These are phyloP conservation scores for Didymella exigua DNA, from an alignment of 2,329 filamentous ascomycete species.

Conservation along the genomic window DNA sequence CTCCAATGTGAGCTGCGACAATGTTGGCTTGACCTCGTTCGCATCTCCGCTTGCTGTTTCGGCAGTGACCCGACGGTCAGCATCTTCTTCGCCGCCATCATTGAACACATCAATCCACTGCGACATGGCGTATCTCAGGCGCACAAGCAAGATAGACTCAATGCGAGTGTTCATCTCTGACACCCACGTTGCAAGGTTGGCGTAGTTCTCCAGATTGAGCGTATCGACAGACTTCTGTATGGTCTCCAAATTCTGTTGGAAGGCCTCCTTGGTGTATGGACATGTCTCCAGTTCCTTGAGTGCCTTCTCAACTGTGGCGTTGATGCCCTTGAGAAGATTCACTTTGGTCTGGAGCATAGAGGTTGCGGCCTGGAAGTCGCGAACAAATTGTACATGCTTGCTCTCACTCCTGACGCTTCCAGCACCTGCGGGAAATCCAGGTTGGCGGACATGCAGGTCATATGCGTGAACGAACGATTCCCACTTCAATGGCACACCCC, in stretches of 20 bases:
- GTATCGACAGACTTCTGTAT: slow-evolving; percentile 95
- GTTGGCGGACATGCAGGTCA: slow-evolving; percentile 79
- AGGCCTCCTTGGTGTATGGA: slow-evolving; percentile 77
- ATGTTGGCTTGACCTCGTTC: slow-evolving; percentile 58
- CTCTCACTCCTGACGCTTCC: slow-evolving; percentile 71
- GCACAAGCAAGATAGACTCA: slow-evolving; percentile 76
- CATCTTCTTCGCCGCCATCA: slow-evolving; percentile 42
- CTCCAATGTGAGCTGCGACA: slow-evolving; percentile 81
- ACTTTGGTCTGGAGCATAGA: slow-evolving; percentile 90
- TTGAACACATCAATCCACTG: slow-evolving; percentile 89
- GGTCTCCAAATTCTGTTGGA: slow-evolving; percentile 78
- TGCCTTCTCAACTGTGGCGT: slow-evolving; percentile 80
- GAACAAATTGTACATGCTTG: slow-evolving; percentile 95
- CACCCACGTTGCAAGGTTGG: slow-evolving; percentile 92
- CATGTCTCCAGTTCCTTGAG: slow-evolving; percentile 83
- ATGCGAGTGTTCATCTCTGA: slow-evolving; percentile 84
- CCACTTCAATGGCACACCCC: slow-evolving; percentile 91
- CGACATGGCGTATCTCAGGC: slow-evolving; percentile 81
- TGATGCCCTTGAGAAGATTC: slow-evolving; percentile 75
- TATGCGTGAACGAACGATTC: slow-evolving; percentile 98
- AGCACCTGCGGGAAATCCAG: slow-evolving; percentile 62
- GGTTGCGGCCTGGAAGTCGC: slow-evolving; percentile 86
- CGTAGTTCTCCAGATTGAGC: slow-evolving; percentile 93
- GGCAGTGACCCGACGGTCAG: slow-evolving; percentile 34
- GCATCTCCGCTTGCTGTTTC: slow-evolving; percentile 53